Percentiles rank a stretch among this genome's conserved stretches.
phyloP scores from a whole-genome alignment of 73 alveolate genomes.

The Tetrahymena malaccensis region DNA sequence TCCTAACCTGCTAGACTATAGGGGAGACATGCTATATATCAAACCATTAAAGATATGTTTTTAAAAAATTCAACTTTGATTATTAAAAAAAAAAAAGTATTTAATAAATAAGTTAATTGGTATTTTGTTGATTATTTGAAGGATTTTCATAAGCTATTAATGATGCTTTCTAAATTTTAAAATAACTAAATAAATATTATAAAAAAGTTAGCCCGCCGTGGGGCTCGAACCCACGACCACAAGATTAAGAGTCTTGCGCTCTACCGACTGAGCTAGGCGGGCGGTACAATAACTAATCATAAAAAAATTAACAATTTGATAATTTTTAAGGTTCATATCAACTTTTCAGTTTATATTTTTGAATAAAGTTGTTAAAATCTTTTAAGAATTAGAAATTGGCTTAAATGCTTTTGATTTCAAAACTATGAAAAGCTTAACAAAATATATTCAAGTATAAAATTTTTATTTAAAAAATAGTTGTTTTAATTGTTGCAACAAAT shows the following conservation, averaged over 20 bases:
- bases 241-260: conserved; percentile 1
- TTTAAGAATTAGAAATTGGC: too few species aligned
- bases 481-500: too few species aligned
- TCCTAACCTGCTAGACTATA: conserved; percentile 1
- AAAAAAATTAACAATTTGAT: not conserved
- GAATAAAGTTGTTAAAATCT: too few species aligned
- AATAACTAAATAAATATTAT: too few species aligned
- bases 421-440: not conserved
- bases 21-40: not conserved
- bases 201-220: not conserved
- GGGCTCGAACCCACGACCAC: conserved; percentile 4
- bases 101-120: too few species aligned
- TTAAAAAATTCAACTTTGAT: not conserved
- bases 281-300: not conserved
- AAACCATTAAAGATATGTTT: not conserved
- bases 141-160: too few species aligned
- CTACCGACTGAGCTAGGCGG: conserved; percentile 5
- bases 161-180: too few species aligned
- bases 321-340: not conserved
- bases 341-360: too few species aligned
- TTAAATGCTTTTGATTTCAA: too few species aligned
- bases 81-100: too few species aligned
- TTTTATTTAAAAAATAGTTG: too few species aligned
- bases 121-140: not conserved
- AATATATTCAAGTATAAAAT: too few species aligned